Evolutionary conservation across 2,329 filamentous ascomycete genomes (phyloP).

Genomic region (Setomelanomma holmii): DNA sequence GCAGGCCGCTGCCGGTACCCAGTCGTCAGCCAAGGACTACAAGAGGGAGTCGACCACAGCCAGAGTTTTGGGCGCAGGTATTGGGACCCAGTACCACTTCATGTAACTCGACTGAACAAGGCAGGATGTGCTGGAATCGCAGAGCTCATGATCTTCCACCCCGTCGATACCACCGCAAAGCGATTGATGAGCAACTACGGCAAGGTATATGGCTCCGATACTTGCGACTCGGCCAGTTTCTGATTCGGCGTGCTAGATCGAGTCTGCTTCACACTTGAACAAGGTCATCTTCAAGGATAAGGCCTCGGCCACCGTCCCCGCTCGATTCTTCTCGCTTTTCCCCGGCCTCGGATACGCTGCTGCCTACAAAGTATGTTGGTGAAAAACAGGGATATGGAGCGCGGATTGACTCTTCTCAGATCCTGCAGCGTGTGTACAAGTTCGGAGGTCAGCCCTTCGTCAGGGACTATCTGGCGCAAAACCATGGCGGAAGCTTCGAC

Average conservation of each 20-base stretch:
- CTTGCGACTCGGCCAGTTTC: constrained; percentile 4
- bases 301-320: constrained; percentile 71
- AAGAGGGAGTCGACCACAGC: constrained; percentile 91
- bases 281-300: constrained; percentile 92
- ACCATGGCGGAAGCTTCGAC: constrained; percentile 87
- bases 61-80: constrained; percentile 90
- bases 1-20: constrained; percentile 35
- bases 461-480: constrained; percentile 81
- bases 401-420: constrained; percentile 52
- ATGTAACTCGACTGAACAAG: constrained; percentile 15
- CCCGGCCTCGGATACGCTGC: constrained; percentile 96
- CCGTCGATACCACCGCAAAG: constrained; percentile 96
- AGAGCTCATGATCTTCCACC: constrained; percentile 82
- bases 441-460: constrained; percentile 97
- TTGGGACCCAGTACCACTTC: not conserved
- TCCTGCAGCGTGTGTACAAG: constrained; percentile 97
- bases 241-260: constrained; percentile 56
- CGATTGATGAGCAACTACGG: constrained; percentile 98
- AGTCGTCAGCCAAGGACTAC: constrained; percentile 62
- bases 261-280: constrained; percentile 73
- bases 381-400: not conserved
- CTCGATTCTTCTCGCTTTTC: constrained; percentile 94
- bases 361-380: constrained; percentile 79
- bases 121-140: constrained; percentile 90
- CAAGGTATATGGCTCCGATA: constrained; percentile 57